phyloP scores from a whole-genome alignment of 2,329 filamentous ascomycete species.

The Beauveria brongniartii region DNA sequence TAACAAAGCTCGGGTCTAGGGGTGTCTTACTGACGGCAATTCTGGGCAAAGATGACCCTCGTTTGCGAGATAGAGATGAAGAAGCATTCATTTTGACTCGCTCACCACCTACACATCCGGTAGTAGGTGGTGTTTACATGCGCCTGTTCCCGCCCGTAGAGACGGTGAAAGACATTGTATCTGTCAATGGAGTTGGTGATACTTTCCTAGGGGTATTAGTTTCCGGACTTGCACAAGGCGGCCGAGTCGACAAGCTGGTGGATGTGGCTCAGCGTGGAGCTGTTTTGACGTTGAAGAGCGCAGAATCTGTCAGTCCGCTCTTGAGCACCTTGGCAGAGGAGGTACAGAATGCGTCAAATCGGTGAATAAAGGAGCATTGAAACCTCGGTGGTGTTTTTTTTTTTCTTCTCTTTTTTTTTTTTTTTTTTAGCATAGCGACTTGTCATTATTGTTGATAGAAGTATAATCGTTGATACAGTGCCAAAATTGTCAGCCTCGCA shows the following conservation, averaged over 20 bases:
- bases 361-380: not conserved
- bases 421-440: conserved; percentile 1
- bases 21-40: conserved; percentile 72
- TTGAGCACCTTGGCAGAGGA: conserved; percentile 38
- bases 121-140: conserved; percentile 77
- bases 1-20: conserved; percentile 71
- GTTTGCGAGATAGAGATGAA: conserved; percentile 53
- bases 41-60: conserved; percentile 57
- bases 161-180: conserved; percentile 63
- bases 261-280: conserved; percentile 75
- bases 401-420: no score
- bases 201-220: conserved; percentile 82
- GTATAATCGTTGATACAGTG: no score
- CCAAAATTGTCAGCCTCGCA: not conserved
- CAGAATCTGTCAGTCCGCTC: conserved; percentile 60
- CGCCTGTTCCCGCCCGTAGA: conserved; percentile 58
- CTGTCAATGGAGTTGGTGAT: conserved; percentile 91
- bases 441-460: not conserved
- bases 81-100: conserved; percentile 66
- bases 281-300: conserved; percentile 66
- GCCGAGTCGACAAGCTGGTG: conserved; percentile 54
- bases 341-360: conserved; percentile 21
- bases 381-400: not conserved
- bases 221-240: conserved; percentile 62
- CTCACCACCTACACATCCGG: conserved; percentile 40